Evolutionary conservation across 2,329 filamentous ascomycete genomes (phyloP), one percentile per base, ranked within the genome.

Genomic region (Teratosphaeriaceae sp.): DNA sequence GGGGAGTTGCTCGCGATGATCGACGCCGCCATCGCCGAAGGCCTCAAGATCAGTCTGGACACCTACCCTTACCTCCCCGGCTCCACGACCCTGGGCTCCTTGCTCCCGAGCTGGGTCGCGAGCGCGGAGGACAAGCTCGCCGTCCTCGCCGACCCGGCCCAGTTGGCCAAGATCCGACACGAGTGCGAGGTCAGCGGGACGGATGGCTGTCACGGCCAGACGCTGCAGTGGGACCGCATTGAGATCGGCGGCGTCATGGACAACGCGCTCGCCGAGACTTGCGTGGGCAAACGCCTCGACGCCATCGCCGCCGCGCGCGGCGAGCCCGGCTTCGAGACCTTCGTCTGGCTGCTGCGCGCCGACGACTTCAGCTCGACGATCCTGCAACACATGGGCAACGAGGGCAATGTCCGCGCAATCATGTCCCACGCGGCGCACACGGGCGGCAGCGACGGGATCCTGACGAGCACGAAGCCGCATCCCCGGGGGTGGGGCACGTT

Each of bases 401-500:
- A 59, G 35, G 48, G 38, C 3, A 59, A 59, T 22, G 56, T 59
- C 0, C 50, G 56, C 3, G 49, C 41, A 13, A 53, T 59, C 33
- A 59, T 59, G 56, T 49, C 49, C 2, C 55, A 57, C 40, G 23
- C 44, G 1, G 22, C 40, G n/a, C 56, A 59, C 16, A 59, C 55
- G 2, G 56, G 56, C 20, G 55, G 55, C 15, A 51, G 47, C 4
- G 56, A 59, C 23, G 56, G 56, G 2, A 59, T 59, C 20, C 34
- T 59, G 26, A 57, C 55, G 2, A 49, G 46, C 1, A 57, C 53
- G 5, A 59, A 59, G 31, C 56, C 56, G 22, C 56, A 59, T 36
- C 55, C 55, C 19, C 35, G 55, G 23, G 56, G 56, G 22, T 59
- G 56, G 56, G 56, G 56, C 2, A 59, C 56, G 3, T 59, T 59